Evolutionary conservation across 1,284 basidiomycete genomes (phyloP).

Genomic region (Mrakiaceae sp.): DNA sequence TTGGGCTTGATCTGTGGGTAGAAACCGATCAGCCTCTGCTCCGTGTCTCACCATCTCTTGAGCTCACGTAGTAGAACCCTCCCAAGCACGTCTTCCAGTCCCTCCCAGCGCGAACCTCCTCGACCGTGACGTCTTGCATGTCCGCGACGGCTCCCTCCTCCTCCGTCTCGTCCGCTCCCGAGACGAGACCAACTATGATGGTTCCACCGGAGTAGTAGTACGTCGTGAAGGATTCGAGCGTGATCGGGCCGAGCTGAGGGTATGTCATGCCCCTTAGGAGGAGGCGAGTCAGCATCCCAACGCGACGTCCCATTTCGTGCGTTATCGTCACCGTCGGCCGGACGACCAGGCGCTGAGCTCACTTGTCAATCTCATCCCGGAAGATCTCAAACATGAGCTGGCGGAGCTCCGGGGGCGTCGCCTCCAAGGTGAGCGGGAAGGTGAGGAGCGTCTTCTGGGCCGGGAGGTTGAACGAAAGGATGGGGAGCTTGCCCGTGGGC

Average conservation of each 20-base stretch:
- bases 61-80: slow-evolving; percentile 39
- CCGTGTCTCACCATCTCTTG: not conserved
- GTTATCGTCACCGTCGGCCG: not conserved
- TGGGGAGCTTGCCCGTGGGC: slow-evolving; percentile 26
- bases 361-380: slow-evolving; percentile 55
- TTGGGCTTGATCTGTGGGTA: slow-evolving; percentile 58
- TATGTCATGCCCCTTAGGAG: slow-evolving; percentile 54
- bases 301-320: not conserved
- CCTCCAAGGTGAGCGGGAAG: slow-evolving; percentile 51
- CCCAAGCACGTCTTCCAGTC: slow-evolving; percentile 57
- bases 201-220: slow-evolving; percentile 65
- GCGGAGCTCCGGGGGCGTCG: slow-evolving; percentile 45
- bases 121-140: slow-evolving; percentile 29
- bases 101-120: slow-evolving; percentile 41
- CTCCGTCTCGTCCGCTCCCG: slow-evolving; percentile 23
- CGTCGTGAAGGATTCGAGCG: slow-evolving; percentile 46
- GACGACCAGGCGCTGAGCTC: slow-evolving; percentile 7
- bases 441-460: slow-evolving; percentile 36
- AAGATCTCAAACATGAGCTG: slow-evolving; percentile 54
- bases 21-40: no score
- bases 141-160: slow-evolving; percentile 21
- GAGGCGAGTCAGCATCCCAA: not conserved
- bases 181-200: slow-evolving; percentile 56
- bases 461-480: slow-evolving; percentile 29
- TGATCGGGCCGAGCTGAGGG: slow-evolving; percentile 59